Conservation (phyloP, 345 rosid genomes). For the Microthlaspi erraticum region DNA sequence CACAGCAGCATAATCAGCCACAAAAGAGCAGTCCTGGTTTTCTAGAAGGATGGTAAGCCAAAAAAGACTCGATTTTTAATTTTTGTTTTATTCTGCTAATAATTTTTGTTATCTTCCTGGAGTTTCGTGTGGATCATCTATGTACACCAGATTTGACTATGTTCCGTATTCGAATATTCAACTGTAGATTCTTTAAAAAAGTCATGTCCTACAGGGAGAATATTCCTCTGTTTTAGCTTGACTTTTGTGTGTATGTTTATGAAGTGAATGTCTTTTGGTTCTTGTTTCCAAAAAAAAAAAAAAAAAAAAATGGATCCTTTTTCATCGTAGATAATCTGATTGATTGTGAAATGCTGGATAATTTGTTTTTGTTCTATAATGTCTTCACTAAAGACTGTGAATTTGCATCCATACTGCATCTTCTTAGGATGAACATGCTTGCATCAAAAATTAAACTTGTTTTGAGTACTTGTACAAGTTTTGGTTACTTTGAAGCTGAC, state of each 20-base stretch:
- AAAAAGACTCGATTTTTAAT: background rate
- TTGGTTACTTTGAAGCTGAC: background rate
- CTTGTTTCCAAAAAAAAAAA: too few relatives aligned
- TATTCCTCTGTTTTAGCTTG: constrained; percentile 24
- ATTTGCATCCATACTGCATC: background rate
- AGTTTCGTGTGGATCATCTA: background rate
- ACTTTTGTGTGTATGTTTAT: constrained; percentile 1
- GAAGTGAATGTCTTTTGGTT: background rate
- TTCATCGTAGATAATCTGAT: background rate
- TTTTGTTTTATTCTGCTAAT: background rate
- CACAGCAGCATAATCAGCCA: constrained; percentile 61
- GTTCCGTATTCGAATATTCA: constrained; percentile 15
- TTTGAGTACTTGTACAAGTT: background rate
- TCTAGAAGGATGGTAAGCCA: constrained; percentile 77
- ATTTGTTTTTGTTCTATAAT: background rate
- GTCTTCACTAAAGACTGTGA: background rate
- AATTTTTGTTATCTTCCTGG: background rate
- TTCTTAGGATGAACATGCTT: background rate
- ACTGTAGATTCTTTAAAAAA: background rate
- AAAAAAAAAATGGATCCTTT: background rate
- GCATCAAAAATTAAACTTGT: background rate
- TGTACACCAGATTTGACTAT: constrained; percentile 3
- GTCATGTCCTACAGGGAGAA: constrained; percentile 2
- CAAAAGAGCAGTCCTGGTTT: constrained; percentile 48
- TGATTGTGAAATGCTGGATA: background rate